Base-by-base conservation (phyloP, 2,329 filamentous ascomycete genomes). In the Cytospora leucostoma region DNA sequence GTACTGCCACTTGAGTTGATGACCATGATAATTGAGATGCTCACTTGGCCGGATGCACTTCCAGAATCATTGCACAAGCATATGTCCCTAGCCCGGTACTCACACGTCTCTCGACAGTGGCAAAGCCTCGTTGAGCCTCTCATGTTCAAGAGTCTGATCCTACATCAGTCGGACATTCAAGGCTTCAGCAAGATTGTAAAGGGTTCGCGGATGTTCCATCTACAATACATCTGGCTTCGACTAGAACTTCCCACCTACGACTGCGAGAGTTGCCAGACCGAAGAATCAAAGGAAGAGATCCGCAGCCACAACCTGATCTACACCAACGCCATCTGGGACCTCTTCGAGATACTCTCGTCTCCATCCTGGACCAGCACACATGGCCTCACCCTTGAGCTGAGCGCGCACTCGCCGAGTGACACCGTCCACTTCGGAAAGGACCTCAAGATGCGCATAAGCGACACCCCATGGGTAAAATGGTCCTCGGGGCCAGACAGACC, bases 1-100 rank as follows among this genome's bases (percentile, higher is more conserved):
- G 12, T 8, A 7, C 32, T 52, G 49, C 49, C 49, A 33, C 7
- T 33, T 33, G 49, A 52, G 21, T 52, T 52, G 49, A 52, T 33
- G 49, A n/a, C 11, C 32, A 52, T 33, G 49, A 33, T 52, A 33
- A 33, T 52, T 21, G 49, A 52, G 49, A 52, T 52, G 49, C 27
- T 52, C 6, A 10, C 49, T 15, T 52, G 49, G 49, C 49, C 27
- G 49, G 49, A n/a, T n/a, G 15, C 49, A n/a, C 35, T 27, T 27
- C 27, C 27, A 27, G 27, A 27, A n/a, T 44, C 38, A 7, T 2
- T 44, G n/a, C 15, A 6, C 5, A 8, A 44, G 8, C 38, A 44
- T 5, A n/a, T 5, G 19, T 7, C 12, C 47, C 27, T 50, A 11
- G 47, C 47, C 27, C 47, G 15, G 47, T 50, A 50, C 47, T 50